A percentile compares a stretch with the other conserved stretches of the same genome.
Evolutionary conservation across 148 eudicot species (phyloP).

Genomic region (Suaeda aralocaspica): DNA sequence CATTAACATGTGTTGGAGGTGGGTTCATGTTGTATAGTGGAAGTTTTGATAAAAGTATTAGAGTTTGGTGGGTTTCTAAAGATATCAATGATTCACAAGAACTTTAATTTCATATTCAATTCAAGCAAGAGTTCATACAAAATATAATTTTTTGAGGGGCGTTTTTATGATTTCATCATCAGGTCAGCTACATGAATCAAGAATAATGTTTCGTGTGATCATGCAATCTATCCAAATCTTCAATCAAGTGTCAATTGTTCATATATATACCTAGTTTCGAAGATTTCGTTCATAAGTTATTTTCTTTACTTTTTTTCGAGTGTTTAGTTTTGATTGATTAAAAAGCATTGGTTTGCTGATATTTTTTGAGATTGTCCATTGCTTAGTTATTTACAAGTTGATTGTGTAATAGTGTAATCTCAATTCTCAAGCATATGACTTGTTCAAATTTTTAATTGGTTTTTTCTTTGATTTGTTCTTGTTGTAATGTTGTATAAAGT

Average conservation of each 20-base stretch:
- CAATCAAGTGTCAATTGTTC: no score
- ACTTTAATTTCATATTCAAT: conserved; percentile 3
- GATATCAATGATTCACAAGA: conserved; percentile 24
- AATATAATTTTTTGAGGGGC: no score
- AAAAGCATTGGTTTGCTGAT: conserved; percentile 13
- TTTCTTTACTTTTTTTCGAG: not conserved
- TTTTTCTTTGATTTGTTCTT: not conserved
- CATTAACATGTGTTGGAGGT: conserved; percentile 53
- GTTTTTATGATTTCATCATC: no score
- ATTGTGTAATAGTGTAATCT: not conserved
- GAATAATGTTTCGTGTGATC: no score
- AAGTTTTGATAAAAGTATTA: conserved; percentile 72
- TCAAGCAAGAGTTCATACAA: no score
- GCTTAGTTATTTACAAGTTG: not conserved
- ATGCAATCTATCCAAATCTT: no score
- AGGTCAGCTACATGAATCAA: no score
- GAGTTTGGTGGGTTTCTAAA: conserved; percentile 92
- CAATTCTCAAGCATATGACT: not conserved
- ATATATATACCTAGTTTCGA: no score
- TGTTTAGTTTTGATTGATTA: not conserved
- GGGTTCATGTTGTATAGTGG: conserved; percentile 87
- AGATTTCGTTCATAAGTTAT: no score
- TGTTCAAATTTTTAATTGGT: not conserved
- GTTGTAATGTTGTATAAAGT: not conserved
- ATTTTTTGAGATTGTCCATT: conserved; percentile 18